phyloP scores from a whole-genome alignment of 2,329 filamentous ascomycete species.

The Aspergillus clavatus region DNA sequence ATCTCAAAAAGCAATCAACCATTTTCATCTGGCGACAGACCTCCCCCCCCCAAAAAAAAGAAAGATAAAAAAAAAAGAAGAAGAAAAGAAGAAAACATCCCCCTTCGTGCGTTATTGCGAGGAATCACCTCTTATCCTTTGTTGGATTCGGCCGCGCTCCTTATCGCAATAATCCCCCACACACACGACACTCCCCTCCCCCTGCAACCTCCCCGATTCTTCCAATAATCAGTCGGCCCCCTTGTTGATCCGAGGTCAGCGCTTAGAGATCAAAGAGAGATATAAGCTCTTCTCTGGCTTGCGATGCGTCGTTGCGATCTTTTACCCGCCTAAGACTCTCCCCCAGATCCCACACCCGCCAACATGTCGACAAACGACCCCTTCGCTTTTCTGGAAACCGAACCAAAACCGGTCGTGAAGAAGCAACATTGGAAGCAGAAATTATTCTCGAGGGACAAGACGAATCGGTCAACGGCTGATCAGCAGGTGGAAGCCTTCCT shows the following conservation, averaged over 20 bases:
- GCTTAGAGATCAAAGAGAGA: no score
- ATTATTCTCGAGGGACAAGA: constrained; percentile 44
- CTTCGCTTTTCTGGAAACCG: constrained; percentile 32
- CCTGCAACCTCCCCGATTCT: background rate
- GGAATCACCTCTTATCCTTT: background rate
- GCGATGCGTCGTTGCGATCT: constrained; percentile 31
- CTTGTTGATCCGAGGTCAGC: constrained; percentile 18
- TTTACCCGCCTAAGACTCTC: constrained; percentile 1
- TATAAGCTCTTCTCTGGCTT: constrained; percentile 12
- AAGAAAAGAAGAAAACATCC: no score
- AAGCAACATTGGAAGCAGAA: constrained; percentile 47
- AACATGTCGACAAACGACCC: constrained; percentile 35
- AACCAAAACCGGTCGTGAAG: constrained; percentile 30
- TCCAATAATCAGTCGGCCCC: constrained; percentile 6
- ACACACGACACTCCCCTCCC: background rate
- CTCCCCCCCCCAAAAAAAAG: no score
- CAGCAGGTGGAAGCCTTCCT: constrained; percentile 55
- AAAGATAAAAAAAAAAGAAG: no score
- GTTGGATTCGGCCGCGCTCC: background rate
- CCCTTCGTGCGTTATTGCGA: background rate
- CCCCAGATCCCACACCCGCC: constrained; percentile 9
- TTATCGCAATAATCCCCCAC: background rate
- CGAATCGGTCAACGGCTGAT: constrained; percentile 34
- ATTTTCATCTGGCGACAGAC: no score
- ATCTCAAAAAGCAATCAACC: no score